Conservation (phyloP, 2,329 filamentous ascomycete genomes). For the Leptographium flavum region DNA sequence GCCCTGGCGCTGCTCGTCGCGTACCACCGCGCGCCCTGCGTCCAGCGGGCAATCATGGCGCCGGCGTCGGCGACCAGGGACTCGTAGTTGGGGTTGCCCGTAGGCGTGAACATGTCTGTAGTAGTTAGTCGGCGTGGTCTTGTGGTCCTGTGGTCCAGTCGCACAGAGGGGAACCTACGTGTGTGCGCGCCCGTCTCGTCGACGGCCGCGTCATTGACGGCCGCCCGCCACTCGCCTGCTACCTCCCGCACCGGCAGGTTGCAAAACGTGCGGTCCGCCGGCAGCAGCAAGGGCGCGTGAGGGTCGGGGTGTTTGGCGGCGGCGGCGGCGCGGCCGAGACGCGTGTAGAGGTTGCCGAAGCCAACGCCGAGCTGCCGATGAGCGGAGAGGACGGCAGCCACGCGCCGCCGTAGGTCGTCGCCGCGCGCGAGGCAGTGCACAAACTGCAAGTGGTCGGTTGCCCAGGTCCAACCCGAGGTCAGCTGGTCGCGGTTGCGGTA, state of each 20-base stretch:
- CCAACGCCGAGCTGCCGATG: slow-evolving; percentile 53
- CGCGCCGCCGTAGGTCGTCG: slow-evolving; percentile 64
- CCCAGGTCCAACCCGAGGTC: slow-evolving; percentile 64
- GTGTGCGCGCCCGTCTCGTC: slow-evolving; percentile 77
- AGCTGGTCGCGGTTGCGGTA: slow-evolving; percentile 78
- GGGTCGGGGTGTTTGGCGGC: neutral
- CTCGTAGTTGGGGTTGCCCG: slow-evolving; percentile 59
- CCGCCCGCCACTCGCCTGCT: slow-evolving; percentile 46
- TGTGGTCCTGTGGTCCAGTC: too few species aligned
- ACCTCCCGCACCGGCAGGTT: slow-evolving; percentile 48
- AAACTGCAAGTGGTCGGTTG: slow-evolving; percentile 82
- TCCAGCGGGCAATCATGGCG: slow-evolving; percentile 51
- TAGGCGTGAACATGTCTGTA: slow-evolving; percentile 57
- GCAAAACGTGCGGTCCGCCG: slow-evolving; percentile 74
- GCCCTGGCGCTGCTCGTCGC: slow-evolving; percentile 26
- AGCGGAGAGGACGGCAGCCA: slow-evolving; percentile 52
- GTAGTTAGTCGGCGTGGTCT: slow-evolving; percentile 8
- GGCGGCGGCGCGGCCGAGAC: slow-evolving; percentile 43
- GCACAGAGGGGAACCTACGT: too few species aligned
- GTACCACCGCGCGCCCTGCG: slow-evolving; percentile 52
- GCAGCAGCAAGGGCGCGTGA: slow-evolving; percentile 31
- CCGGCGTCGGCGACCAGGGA: slow-evolving; percentile 51
- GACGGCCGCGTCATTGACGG: slow-evolving; percentile 61
- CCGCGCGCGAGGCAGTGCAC: slow-evolving; percentile 77
- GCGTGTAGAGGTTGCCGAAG: slow-evolving; percentile 78